These are phyloP conservation scores for Monilinia aucupariae DNA, from an alignment of 2,329 filamentous ascomycete genomes.

Conservation along the genomic window DNA sequence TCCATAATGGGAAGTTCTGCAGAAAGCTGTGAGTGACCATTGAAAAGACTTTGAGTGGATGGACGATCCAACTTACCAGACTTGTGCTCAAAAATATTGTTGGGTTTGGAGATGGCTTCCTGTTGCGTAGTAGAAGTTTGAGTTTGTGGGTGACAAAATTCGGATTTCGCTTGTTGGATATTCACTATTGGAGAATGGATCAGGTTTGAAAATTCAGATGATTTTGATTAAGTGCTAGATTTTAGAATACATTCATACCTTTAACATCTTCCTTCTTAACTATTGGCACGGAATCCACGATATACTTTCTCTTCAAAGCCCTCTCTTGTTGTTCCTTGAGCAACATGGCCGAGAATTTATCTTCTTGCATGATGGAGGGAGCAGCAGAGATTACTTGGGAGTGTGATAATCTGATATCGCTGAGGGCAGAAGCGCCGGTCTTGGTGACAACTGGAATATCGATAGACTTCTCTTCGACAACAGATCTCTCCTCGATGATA, in stretches of 20 bases:
- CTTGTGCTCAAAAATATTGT: background rate
- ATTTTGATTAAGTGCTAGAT: background rate
- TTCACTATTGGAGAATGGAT: background rate
- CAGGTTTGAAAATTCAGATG: background rate
- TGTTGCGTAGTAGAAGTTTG: background rate
- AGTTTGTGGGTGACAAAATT: background rate
- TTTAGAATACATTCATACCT: background rate
- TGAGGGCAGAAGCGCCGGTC: background rate
- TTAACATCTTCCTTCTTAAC: background rate
- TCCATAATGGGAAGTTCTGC: background rate
- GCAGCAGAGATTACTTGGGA: background rate
- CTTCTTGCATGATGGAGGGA: background rate
- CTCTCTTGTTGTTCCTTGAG: background rate
- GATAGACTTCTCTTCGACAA: background rate
- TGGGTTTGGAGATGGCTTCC: background rate
- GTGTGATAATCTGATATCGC: background rate
- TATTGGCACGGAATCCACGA: no score
- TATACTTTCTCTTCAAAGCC: background rate
- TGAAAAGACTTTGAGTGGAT: background rate
- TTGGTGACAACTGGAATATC: background rate
- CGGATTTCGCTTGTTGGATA: background rate
- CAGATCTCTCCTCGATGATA: background rate
- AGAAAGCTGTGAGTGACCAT: background rate
- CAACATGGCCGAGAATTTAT: background rate
- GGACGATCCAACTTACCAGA: background rate